Evolutionary conservation across 164 flowering plant species (phyloP), one percentile per base, ranked within the genome.

Genomic region (Annona squamosa): DNA sequence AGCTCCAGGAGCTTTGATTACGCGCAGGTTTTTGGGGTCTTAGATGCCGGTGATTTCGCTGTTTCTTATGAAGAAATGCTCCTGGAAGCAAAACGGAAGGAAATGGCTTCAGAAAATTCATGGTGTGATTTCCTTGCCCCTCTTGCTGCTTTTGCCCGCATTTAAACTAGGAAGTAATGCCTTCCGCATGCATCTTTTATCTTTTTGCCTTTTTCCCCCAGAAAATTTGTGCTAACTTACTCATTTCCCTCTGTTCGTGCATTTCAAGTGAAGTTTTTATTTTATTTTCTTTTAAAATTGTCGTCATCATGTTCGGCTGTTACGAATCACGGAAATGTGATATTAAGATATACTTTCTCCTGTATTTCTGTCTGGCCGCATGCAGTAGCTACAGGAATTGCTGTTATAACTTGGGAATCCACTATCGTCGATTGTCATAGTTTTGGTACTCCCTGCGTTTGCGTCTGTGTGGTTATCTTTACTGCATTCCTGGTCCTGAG

Each of bases 21-120:
- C 75, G 65, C 84, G 7, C 82, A 82, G 59, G 79, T 92, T 71
- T 92, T 92, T 59, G 87, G 91, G 0, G 90, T 86, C 18, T 84
- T 82, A 13, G 68, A 63, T 44, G 80, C 68, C 4, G 75, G 74
- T 0, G 88, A 86, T 68, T 82, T 82, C 45, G 84, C 78, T 19
- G 80, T 79, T 44, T 72, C 93, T 46, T 76, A 73, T n/a, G 90
- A 87, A 71, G 88, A 91, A 13, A 56, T 91, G 77, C 16, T 82
- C n/a, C 69, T 44, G 44, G 76, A 82, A n/a, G 37, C 17, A 4
- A 45, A 46, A 46, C 52, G 18, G 19, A n/a, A 37, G 48, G 19
- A 71, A 71, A 42, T 6, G 3, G 5, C 73, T 41, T 71, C 73
- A 26, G n/a, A 37, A 46, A 12, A 71, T 17, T 71, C 47, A 26